Evolutionary conservation across 208 protist species (phyloP).

Genomic region (Strigomonas culicis): DNA sequence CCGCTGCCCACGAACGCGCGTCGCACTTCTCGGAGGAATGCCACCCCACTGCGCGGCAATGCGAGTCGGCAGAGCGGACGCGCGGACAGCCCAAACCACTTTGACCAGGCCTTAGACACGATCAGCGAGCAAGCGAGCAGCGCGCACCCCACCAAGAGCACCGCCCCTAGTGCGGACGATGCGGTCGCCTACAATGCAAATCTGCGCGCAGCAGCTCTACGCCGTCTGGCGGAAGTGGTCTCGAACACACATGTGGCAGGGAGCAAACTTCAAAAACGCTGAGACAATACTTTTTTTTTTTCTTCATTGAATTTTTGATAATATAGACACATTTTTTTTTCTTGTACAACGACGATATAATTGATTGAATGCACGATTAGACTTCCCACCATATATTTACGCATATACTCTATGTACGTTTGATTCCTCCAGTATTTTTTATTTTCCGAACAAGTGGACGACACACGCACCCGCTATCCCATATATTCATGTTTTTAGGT

Average conservation of each 20-base stretch:
- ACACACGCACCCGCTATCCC: too few species aligned
- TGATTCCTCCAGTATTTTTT: not conserved
- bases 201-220: constrained; percentile 31
- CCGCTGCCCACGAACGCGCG: not conserved
- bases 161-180: constrained; percentile 1
- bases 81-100: constrained; percentile 9
- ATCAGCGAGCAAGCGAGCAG: constrained; percentile 6
- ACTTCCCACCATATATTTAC: not conserved
- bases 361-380: not conserved
- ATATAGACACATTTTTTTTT: not conserved
- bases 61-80: not conserved
- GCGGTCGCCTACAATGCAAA: constrained; percentile 22
- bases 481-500: too few species aligned
- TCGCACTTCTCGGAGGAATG: not conserved
- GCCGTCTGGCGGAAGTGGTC: constrained; percentile 57
- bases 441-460: too few species aligned
- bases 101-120: constrained; percentile 6
- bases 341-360: constrained; percentile 9
- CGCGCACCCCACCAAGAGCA: not conserved
- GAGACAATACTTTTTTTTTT: constrained; percentile 5
- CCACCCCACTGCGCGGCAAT: not conserved
- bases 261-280: constrained; percentile 9
- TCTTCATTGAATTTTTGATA: not conserved
- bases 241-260: constrained; percentile 46
- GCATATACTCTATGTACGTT: not conserved